Evolutionary conservation across 1,284 basidiomycete species (phyloP).

Genomic region (Marasmius fiardii): DNA sequence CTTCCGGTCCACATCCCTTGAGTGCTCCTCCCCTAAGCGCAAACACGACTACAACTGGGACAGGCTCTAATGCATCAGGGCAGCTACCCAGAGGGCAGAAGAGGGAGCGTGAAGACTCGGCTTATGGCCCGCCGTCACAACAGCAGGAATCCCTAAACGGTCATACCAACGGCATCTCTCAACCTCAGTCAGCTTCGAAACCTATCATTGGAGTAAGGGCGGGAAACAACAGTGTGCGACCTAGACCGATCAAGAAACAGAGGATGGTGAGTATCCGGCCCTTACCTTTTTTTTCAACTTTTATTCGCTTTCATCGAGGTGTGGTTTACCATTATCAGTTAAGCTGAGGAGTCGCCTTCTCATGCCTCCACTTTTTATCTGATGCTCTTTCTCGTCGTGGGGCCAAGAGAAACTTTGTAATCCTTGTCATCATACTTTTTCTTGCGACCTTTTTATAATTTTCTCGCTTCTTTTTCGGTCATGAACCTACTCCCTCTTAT

Average conservation of each 20-base stretch:
- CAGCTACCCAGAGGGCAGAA: conserved; percentile 41
- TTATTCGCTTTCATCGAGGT: background rate
- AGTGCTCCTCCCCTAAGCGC: conserved; percentile 24
- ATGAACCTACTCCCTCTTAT: background rate
- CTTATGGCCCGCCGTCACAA: background rate
- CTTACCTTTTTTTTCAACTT: conserved; percentile 1
- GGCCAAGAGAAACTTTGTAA: conserved; percentile 4
- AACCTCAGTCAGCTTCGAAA: conserved; percentile 18
- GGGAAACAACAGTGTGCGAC: conserved; percentile 51
- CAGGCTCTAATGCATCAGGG: conserved; percentile 6
- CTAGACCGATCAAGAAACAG: conserved; percentile 74
- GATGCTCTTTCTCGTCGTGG: background rate
- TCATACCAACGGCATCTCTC: conserved; percentile 9
- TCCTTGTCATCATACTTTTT: conserved; percentile 8
- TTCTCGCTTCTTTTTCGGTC: conserved; percentile 4
- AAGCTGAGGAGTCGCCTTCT: background rate
- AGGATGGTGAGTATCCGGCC: conserved; percentile 53
- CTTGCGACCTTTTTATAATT: background rate
- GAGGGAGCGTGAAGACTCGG: conserved; percentile 41
- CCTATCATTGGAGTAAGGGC: conserved; percentile 48
- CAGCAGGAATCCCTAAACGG: conserved; percentile 1
- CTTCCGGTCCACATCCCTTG: conserved; percentile 26
- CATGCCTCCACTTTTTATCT: background rate
- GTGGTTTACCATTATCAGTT: background rate
- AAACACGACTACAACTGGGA: conserved; percentile 6